Conservation (phyloP, 2,329 filamentous ascomycete species). For the Penicillium nordicum region DNA sequence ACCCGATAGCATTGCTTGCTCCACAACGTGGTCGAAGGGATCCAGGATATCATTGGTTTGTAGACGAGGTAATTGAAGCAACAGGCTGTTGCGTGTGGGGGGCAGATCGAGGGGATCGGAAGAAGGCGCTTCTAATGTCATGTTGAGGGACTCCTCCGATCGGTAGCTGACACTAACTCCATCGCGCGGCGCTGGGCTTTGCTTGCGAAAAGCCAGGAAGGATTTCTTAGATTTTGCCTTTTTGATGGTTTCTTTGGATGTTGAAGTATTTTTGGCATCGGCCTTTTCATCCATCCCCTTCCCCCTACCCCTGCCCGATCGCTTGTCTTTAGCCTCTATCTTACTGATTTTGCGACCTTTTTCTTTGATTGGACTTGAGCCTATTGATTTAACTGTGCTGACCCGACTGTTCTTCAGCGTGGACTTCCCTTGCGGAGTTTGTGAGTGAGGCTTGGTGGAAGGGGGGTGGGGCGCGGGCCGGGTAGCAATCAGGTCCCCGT, state of each 20-base stretch:
- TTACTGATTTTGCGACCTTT: slow-evolving; percentile 2
- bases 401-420: not conserved
- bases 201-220: slow-evolving; percentile 1
- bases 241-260: not conserved
- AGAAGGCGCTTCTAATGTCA: not conserved
- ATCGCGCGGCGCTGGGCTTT: not conserved
- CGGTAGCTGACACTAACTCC: slow-evolving; percentile 1
- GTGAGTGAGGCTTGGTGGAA: slow-evolving; percentile 16
- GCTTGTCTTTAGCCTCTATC: not conserved
- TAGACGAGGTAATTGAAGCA: slow-evolving; percentile 21
- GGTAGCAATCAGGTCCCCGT: slow-evolving; percentile 33
- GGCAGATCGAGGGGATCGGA: not conserved
- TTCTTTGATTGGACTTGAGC: slow-evolving; percentile 1
- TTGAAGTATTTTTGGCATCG: not conserved
- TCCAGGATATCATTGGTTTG: slow-evolving; percentile 14
- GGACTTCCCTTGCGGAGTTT: not conserved
- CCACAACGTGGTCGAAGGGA: slow-evolving; percentile 8
- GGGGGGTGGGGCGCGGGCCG: slow-evolving; percentile 33
- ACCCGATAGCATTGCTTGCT: not conserved
- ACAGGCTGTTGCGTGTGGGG: slow-evolving; percentile 14
- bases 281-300: not conserved
- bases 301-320: not conserved
- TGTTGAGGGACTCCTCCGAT: slow-evolving; percentile 2
- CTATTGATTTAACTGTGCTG: not conserved
- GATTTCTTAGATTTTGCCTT: slow-evolving; percentile 4